Evolutionary conservation across 768 basidiomycete genomes (phyloP), one percentile per base, ranked within the genome.

Genomic region (Guyanaporus albipodus): DNA sequence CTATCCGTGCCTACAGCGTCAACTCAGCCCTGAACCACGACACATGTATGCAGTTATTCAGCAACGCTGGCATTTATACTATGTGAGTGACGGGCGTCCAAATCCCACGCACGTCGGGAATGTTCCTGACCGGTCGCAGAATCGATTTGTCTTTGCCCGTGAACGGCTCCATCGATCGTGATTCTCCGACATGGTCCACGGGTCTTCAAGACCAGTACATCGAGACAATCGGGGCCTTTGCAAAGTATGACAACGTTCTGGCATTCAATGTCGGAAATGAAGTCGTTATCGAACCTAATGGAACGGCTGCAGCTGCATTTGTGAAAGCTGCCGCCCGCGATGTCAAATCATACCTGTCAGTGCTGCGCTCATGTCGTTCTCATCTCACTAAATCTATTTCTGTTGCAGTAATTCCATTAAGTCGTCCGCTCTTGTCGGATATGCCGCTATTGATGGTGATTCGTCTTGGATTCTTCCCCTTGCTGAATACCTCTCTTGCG

Each of bases 251-350:
- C 73, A 96, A 96, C 55, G 79, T 96, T 14, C 71, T 95, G 46
- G 92, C 83, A 10, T 94, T 76, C 70, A 95, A 94, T 60, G 76
- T 96, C 49, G 93, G 91, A 18, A 96, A 96, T 59, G 93, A 95
- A 55, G 75, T 79, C 22, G 86, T 83, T 26, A 75, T 76, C 21
- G 61, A 73, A 9, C 37, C 69, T 17, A 74, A 76, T 33, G 67
- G 70, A 42, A 88, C 88, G 14, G 71, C 69, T 24, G 79, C 84
- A 9, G 80, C 83, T 14, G 77, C 91, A 6, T 96, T 79, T 64
- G 78, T 96, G 61, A 94, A 93, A 65, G 91, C 91, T 31, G 93
- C 93, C 19, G 90, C 91, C 22, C 82, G 93, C 31, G 93, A 96
- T 62, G 70, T 80, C 54, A 92, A 83, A 62, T 79, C 91, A 7